Conservation (phyloP, 2,329 filamentous ascomycete species). For the Fusarium nodosum region DNA sequence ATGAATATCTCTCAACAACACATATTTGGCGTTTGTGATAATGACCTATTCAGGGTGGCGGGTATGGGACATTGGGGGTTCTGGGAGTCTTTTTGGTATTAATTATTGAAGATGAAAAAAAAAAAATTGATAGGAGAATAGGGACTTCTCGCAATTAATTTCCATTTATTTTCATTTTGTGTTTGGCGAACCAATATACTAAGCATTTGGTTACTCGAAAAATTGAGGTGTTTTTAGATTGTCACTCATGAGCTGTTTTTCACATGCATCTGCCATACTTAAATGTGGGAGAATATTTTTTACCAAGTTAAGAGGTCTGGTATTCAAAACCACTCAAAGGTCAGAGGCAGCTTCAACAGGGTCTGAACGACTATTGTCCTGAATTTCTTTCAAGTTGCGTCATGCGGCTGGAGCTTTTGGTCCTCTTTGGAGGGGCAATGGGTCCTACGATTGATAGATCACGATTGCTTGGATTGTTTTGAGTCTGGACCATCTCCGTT, state of each 20-base stretch:
- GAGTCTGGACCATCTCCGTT: conserved; percentile 25
- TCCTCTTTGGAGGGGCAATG: conserved; percentile 33
- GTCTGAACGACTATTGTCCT: not conserved
- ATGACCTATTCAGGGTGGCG: conserved; percentile 27
- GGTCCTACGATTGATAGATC: conserved; percentile 30
- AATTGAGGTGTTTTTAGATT: not conserved
- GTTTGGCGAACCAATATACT: not conserved
- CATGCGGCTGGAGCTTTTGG: conserved; percentile 27
- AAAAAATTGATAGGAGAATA: not conserved
- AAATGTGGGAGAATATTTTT: not conserved
- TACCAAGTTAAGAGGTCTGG: not conserved
- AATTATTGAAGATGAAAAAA: conserved; percentile 12
- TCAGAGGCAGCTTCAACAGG: not conserved
- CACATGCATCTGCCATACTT: not conserved
- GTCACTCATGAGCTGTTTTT: not conserved
- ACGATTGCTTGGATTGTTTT: conserved; percentile 31
- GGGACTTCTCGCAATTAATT: conserved; percentile 17
- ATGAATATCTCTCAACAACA: conserved; percentile 17
- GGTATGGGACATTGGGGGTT: conserved; percentile 24
- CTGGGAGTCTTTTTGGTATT: conserved; percentile 15
- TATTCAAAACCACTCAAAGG: not conserved
- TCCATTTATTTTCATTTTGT: not conserved
- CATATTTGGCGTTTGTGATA: conserved; percentile 34
- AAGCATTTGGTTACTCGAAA: not conserved
- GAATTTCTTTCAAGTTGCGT: conserved; percentile 27